Conservation (phyloP, 2,329 filamentous ascomycete species). For the Xylariaceae sp. region DNA sequence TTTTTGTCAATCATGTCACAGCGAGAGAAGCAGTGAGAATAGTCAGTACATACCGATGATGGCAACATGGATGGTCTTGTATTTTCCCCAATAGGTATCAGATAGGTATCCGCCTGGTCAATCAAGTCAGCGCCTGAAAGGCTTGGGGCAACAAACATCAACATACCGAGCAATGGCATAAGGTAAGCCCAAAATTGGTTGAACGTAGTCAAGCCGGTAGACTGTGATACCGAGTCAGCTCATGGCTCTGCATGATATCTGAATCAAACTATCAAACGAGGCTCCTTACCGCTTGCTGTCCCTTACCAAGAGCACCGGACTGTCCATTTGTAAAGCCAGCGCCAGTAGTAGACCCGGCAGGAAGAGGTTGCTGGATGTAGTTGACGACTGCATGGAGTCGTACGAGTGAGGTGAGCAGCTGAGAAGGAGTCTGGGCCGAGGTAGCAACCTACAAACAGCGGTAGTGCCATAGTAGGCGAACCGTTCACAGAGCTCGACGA, state of each 20-base stretch:
- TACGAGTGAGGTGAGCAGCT: not conserved
- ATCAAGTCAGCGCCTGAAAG: not conserved
- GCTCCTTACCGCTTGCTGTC: slow-evolving; percentile 18
- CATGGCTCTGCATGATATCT: too few species aligned
- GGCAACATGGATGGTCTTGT: slow-evolving; percentile 53
- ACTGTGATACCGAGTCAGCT: not conserved
- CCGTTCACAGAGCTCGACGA: slow-evolving; percentile 41
- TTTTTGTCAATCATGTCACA: too few species aligned
- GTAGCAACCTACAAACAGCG: slow-evolving; percentile 47
- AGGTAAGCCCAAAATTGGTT: slow-evolving; percentile 32
- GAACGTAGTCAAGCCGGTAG: slow-evolving; percentile 27
- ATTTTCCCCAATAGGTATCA: slow-evolving; percentile 56
- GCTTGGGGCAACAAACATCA: not conserved
- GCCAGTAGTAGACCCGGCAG: slow-evolving; percentile 47
- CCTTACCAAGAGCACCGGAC: slow-evolving; percentile 52
- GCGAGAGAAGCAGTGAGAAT: not conserved
- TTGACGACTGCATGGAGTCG: slow-evolving; percentile 43
- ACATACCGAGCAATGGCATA: slow-evolving; percentile 29
- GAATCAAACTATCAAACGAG: too few species aligned
- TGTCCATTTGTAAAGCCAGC: slow-evolving; percentile 36
- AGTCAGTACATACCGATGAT: slow-evolving; percentile 10
- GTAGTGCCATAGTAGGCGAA: slow-evolving; percentile 63
- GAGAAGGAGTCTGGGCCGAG: not conserved
- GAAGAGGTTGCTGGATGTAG: slow-evolving; percentile 39
- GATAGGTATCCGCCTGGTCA: slow-evolving; percentile 50